These are phyloP conservation scores for Datisca glomerata DNA, from an alignment of 306 rosid genomes.

Conservation along the genomic window DNA sequence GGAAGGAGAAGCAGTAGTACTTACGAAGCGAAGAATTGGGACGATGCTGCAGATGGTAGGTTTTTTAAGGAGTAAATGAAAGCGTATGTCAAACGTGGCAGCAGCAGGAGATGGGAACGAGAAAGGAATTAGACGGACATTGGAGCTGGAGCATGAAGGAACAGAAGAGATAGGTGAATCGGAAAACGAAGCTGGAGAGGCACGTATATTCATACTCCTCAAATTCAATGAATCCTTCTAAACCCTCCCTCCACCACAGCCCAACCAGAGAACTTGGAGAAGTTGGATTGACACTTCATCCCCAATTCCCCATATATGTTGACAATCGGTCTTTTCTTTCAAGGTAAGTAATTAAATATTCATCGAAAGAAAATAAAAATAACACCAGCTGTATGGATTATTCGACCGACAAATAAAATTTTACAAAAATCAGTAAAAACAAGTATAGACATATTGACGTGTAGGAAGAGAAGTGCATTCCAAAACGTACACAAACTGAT, in stretches of 20 bases:
- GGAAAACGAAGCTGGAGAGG: neutral
- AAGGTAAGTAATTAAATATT: no score
- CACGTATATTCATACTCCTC: neutral
- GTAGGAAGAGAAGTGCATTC: no score
- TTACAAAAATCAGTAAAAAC: no score
- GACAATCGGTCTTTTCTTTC: no score
- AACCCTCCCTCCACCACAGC: neutral
- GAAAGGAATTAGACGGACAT: neutral
- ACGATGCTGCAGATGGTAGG: neutral
- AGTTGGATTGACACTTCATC: no score
- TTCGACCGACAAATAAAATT: no score
- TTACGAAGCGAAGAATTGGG: neutral
- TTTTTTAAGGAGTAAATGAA: neutral
- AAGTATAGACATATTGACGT: no score
- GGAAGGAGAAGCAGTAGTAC: neutral
- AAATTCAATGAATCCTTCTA: neutral
- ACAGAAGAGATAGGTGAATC: neutral
- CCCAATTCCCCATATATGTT: no score
- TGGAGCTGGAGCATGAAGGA: neutral
- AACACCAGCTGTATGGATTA: no score
- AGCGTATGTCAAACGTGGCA: neutral
- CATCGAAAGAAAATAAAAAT: no score
- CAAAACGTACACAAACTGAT: no score
- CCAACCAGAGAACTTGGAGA: no score
- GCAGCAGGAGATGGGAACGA: neutral